A percentile compares a stretch with the other conserved stretches of the same genome.
Evolutionary conservation across 441 rosid species (phyloP).

Genomic region (Hura crepitans): DNA sequence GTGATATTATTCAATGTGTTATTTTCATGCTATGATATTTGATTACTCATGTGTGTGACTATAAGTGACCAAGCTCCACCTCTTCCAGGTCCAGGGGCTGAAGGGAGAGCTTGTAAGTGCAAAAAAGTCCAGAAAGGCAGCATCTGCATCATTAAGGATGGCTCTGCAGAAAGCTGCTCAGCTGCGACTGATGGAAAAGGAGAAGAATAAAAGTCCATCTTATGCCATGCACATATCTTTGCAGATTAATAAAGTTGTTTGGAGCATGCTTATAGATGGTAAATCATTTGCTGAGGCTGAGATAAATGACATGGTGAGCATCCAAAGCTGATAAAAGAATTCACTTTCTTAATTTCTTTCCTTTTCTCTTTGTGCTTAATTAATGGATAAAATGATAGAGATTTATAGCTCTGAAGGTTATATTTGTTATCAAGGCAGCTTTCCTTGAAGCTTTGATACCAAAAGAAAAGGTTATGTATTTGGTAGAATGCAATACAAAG

Average conservation of each 20-base stretch:
- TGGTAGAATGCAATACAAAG: background rate
- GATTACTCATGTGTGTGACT: background rate
- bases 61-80: slow-evolving; percentile 15
- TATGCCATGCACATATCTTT: slow-evolving; percentile 95
- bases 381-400: background rate
- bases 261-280: slow-evolving; percentile 97
- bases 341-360: background rate
- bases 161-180: slow-evolving; percentile 91
- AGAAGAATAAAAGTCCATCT: slow-evolving; percentile 95
- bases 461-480: background rate
- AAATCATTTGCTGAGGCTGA: slow-evolving; percentile 98
- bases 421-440: background rate
- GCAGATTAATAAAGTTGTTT: slow-evolving; percentile 80
- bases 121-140: slow-evolving; percentile 64
- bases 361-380: background rate
- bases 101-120: slow-evolving; percentile 57
- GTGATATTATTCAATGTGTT: background rate
- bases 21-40: background rate
- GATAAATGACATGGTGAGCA: slow-evolving; percentile 93
- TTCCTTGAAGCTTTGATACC: background rate
- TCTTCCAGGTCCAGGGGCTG: slow-evolving; percentile 69
- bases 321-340: slow-evolving; percentile 16
- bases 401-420: background rate
- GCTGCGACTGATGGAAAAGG: slow-evolving; percentile 77
- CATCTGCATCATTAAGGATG: slow-evolving; percentile 60